A percentile compares a stretch with the other conserved stretches of the same genome.
Evolutionary conservation across 768 basidiomycete genomes (phyloP).

Genomic region (Lenzites betulinus): DNA sequence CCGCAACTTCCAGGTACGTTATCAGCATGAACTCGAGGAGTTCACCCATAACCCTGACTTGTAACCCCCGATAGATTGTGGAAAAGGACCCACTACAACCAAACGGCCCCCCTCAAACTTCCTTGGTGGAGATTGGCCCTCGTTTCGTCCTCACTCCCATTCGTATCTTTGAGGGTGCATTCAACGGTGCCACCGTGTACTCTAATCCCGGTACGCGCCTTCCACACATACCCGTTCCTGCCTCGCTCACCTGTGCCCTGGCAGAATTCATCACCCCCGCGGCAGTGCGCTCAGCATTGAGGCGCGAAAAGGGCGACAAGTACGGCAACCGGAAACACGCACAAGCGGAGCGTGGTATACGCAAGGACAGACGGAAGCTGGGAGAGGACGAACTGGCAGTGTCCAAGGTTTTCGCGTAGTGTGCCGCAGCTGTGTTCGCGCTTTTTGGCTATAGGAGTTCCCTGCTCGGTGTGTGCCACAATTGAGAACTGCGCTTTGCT

Average conservation of each 20-base stretch:
- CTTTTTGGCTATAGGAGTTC: background rate
- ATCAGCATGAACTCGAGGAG: background rate
- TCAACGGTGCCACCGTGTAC: conserved; percentile 91
- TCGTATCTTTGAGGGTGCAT: conserved; percentile 97
- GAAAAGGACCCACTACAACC: conserved; percentile 93
- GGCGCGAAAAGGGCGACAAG: conserved; percentile 74
- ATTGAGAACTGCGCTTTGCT: background rate
- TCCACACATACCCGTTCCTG: background rate
- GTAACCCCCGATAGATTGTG: conserved; percentile 59
- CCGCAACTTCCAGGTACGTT: conserved; percentile 90
- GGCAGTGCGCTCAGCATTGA: conserved; percentile 67
- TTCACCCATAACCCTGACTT: background rate
- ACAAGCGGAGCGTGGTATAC: conserved; percentile 60
- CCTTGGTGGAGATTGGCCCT: conserved; percentile 96
- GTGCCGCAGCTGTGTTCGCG: background rate
- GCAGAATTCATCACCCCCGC: conserved; percentile 93
- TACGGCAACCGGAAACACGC: conserved; percentile 84
- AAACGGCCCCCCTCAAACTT: conserved; percentile 79
- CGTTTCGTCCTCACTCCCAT: conserved; percentile 97
- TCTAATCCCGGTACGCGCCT: conserved; percentile 82
- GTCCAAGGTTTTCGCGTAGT: conserved; percentile 84
- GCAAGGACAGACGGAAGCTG: conserved; percentile 64
- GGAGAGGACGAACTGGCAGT: conserved; percentile 83
- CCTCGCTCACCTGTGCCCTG: background rate
- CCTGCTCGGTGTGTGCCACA: background rate